Evolutionary conservation across 306 rosid genomes (phyloP).

Genomic region (Sindora glabra): DNA sequence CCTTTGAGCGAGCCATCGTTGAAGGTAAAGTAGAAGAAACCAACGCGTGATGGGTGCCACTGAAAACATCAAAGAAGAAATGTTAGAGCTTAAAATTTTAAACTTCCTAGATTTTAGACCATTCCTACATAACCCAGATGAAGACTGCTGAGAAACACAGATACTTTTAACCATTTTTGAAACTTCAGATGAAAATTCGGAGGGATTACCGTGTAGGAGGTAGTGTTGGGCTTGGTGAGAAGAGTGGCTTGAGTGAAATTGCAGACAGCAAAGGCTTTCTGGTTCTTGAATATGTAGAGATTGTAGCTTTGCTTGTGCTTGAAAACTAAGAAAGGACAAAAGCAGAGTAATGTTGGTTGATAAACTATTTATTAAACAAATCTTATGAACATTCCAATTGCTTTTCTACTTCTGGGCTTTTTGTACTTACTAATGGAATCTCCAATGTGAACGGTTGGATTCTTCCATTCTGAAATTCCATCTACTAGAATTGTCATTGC

Average conservation of each 20-base stretch:
- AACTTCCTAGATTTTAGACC: neutral
- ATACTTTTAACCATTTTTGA: neutral
- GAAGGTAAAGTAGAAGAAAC: slow-evolving; percentile 83
- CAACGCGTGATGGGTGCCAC: slow-evolving; percentile 96
- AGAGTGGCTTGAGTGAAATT: slow-evolving; percentile 71
- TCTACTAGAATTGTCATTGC: slow-evolving; percentile 58
- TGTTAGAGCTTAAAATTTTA: neutral
- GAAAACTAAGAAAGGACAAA: slow-evolving; percentile 48
- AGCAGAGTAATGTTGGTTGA: slow-evolving; percentile 4
- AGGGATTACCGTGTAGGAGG: slow-evolving; percentile 52
- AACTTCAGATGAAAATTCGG: slow-evolving; percentile 4
- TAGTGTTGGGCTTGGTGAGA: slow-evolving; percentile 48
- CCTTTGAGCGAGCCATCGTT: slow-evolving; percentile 46
- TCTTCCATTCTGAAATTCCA: slow-evolving; percentile 80
- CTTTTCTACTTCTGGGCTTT: neutral
- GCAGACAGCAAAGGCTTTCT: slow-evolving; percentile 62
- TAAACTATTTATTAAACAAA: neutral
- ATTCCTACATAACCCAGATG: neutral
- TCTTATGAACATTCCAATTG: neutral
- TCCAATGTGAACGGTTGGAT: slow-evolving; percentile 66
- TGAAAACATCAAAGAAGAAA: slow-evolving; percentile 16
- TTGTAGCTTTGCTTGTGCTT: slow-evolving; percentile 60
- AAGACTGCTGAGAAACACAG: neutral
- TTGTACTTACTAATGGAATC: slow-evolving; percentile 67
- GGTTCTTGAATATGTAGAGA: slow-evolving; percentile 91